Base-by-base conservation (phyloP, 2,329 filamentous ascomycete genomes). In the Graphilbum fragrans region DNA sequence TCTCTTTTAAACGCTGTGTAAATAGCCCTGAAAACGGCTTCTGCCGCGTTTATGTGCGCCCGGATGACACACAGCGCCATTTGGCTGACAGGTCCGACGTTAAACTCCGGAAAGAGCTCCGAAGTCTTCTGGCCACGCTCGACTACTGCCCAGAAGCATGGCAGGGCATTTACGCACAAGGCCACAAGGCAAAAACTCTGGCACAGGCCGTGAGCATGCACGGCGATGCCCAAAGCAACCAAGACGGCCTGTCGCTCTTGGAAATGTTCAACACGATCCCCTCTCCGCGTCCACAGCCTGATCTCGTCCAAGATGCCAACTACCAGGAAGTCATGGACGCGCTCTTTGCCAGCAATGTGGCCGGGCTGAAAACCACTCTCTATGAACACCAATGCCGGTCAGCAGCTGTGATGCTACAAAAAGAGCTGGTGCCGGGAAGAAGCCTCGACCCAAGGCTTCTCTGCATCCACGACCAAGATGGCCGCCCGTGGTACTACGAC, bases 351-450 rank as follows among this genome's bases (percentile, higher is more conserved):
- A 67, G 69, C 51, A 51, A 61, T 12, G 50, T 83, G 1, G 53
- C 60, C 2, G 82, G 81, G 0, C 56, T 88, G 5, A 70, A 58
- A 14, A 84, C 85, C 0, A 61, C 62, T 0, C 64, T 95, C 0
- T 84, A 92, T 54, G 69, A 74, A 0, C 93, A 94, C 51, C 90
- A 96, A 56, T 72, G 80, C 39, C 73, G 81, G 35, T 90, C 87
- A 1, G 81, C 82, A 1, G 85, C 84, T 4, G 57, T 81, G 22
- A 95, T 96, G 87, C 62, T 94, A 17, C 81, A 92, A 55, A 78
- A 81, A 41, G 90, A 96, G 58, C 60, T 70, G 6, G 70, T 77
- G 19, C 77, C 82, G 1, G 67, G 69, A 5, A 65, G 73, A 22
- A 64, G 76, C 6, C 60, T 87, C 9, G 88, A 95, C 57, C 86